phyloP scores from a whole-genome alignment of 495 filamentous ascomycete species.

The Neurospora discreta region DNA sequence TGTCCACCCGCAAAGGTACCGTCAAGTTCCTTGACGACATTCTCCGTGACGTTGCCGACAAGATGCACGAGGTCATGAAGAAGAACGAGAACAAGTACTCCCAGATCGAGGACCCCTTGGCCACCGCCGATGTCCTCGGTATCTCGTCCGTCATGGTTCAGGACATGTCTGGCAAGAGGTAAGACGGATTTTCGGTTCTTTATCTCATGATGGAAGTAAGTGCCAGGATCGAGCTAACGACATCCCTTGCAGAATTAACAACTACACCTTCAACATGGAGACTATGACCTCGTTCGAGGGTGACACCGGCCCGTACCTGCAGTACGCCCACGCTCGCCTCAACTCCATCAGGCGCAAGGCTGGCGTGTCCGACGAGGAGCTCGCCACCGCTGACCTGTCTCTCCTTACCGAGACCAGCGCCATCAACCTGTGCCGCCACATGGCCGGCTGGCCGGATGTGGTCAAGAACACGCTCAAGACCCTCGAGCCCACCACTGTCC shows the following conservation, averaged over 20 bases:
- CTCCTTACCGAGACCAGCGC: slow-evolving; percentile 50
- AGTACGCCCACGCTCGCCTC: slow-evolving; percentile 57
- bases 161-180: slow-evolving; percentile 56
- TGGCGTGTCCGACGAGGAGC: slow-evolving; percentile 38
- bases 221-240: neutral
- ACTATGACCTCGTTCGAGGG: slow-evolving; percentile 61
- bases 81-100: slow-evolving; percentile 49
- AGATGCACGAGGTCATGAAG: slow-evolving; percentile 56
- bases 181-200: slow-evolving; percentile 6
- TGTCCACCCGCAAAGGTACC: slow-evolving; percentile 50
- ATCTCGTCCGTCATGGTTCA: slow-evolving; percentile 55
- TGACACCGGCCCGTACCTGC: slow-evolving; percentile 59
- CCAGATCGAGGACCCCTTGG: slow-evolving; percentile 46
- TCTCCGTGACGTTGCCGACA: slow-evolving; percentile 46
- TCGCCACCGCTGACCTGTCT: slow-evolving; percentile 44
- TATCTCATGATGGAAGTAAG: neutral
- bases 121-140: slow-evolving; percentile 46
- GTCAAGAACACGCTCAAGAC: slow-evolving; percentile 53
- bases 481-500: slow-evolving; percentile 53
- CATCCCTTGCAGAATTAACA: slow-evolving; percentile 38
- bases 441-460: slow-evolving; percentile 56
- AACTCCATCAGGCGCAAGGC: slow-evolving; percentile 49
- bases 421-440: slow-evolving; percentile 45
- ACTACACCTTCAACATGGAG: slow-evolving; percentile 53
- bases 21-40: slow-evolving; percentile 51